A percentile compares a stretch with the other conserved stretches of the same genome.
phyloP scores from a whole-genome alignment of 73 alveolate genomes.

The Paramecium sonneborni region DNA sequence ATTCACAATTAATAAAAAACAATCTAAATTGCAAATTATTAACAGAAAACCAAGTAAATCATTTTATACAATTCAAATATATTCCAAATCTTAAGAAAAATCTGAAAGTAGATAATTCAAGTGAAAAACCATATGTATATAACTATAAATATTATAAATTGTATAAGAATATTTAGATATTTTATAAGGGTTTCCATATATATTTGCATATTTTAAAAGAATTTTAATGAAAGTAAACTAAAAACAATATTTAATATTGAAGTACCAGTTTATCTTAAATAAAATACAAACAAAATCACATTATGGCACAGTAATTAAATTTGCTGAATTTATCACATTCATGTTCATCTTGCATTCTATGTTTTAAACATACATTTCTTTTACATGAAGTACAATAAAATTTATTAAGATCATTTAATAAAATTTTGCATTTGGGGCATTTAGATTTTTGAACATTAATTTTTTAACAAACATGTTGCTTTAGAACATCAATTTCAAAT shows the following conservation, averaged over 20 bases:
- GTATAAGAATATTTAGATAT: neutral
- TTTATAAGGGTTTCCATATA: no score
- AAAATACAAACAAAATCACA: no score
- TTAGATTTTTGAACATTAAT: neutral
- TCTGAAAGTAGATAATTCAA: neutral
- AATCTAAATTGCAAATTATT: neutral
- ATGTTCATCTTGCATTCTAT: constrained; percentile 18
- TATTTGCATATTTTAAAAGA: no score
- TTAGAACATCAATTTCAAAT: neutral
- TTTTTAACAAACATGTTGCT: neutral
- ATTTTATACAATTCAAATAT: neutral
- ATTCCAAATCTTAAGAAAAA: neutral
- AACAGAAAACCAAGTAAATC: neutral
- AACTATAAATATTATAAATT: neutral
- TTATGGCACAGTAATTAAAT: neutral
- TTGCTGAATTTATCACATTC: neutral
- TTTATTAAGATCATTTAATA: neutral
- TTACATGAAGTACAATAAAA: neutral
- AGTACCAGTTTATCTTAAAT: no score
- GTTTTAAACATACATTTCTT: neutral
- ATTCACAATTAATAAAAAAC: neutral
- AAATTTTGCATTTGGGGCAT: neutral
- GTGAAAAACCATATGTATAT: neutral
- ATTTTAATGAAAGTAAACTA: no score
- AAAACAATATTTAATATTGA: no score